phyloP scores from a whole-genome alignment of 2,329 filamentous ascomycete species.

The Colletotrichum liriopes region DNA sequence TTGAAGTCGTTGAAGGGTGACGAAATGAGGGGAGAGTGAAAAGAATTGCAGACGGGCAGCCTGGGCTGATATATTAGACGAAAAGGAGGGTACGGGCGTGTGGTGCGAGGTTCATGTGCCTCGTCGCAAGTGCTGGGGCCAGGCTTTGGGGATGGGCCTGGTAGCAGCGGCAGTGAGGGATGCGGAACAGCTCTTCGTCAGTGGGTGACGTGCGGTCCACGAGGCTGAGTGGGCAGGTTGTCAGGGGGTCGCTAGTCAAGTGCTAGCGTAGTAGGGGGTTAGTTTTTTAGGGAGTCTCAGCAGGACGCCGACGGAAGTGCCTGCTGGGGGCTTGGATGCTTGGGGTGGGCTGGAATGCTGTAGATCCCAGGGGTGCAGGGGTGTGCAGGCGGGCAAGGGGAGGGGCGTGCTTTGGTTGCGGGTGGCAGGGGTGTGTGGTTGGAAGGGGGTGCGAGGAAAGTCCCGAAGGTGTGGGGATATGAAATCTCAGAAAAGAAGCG shows the following conservation, averaged over 20 bases:
- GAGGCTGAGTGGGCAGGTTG: slow-evolving; percentile 56
- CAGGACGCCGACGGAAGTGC: slow-evolving; percentile 42
- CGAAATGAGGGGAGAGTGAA: slow-evolving; percentile 18
- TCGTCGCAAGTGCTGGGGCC: slow-evolving; percentile 3
- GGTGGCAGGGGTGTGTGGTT: slow-evolving; percentile 30
- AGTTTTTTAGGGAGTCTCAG: slow-evolving; percentile 42
- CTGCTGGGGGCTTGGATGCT: slow-evolving; percentile 43
- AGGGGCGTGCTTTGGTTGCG: slow-evolving; percentile 26
- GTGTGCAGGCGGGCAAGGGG: slow-evolving; percentile 28
- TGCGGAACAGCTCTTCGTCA: slow-evolving; percentile 51
- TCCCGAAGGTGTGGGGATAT: slow-evolving; percentile 13
- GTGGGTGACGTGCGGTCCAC: slow-evolving; percentile 60
- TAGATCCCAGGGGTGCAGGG: slow-evolving; percentile 42
- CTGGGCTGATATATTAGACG: slow-evolving; percentile 44
- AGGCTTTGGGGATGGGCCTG: slow-evolving; percentile 5
- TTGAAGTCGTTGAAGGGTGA: slow-evolving; percentile 35
- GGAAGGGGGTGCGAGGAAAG: slow-evolving; percentile 9
- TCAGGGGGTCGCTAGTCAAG: slow-evolving; percentile 30
- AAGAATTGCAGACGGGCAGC: slow-evolving; percentile 22
- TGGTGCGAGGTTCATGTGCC: slow-evolving; percentile 50
- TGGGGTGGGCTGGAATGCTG: slow-evolving; percentile 43
- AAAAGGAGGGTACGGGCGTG: slow-evolving; percentile 41
- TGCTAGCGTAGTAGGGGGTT: slow-evolving; percentile 40
- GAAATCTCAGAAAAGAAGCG: slow-evolving; percentile 11
- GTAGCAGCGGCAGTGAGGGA: slow-evolving; percentile 37